Percentiles rank a stretch among this genome's conserved stretches.
phyloP scores from a whole-genome alignment of 1,139 yeast genomes.

The Yamadazyma pseudoaaseri region DNA sequence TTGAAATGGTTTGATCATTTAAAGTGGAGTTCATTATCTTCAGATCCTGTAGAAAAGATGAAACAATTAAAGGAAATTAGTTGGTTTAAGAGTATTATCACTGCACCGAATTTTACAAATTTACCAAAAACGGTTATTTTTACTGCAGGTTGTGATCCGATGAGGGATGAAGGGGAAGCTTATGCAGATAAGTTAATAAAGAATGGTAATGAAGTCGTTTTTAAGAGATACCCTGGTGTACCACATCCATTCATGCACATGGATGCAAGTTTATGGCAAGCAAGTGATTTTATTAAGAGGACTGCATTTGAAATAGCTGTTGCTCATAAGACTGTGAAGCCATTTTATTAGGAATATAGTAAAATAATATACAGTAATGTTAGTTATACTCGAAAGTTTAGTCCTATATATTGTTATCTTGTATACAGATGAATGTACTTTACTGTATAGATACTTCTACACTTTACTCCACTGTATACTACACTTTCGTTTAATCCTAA shows the following conservation, averaged over 20 bases:
- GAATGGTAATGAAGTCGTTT: slow-evolving; percentile 34
- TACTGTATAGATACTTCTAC: no score
- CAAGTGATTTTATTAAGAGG: slow-evolving; percentile 16
- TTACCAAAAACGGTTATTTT: slow-evolving; percentile 43
- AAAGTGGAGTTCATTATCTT: slow-evolving; percentile 21
- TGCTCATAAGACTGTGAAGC: slow-evolving; percentile 15
- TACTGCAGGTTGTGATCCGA: slow-evolving; percentile 48
- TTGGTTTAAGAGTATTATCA: slow-evolving; percentile 34
- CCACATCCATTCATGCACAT: slow-evolving; percentile 51
- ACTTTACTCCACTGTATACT: no score
- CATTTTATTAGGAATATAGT: slow-evolving; percentile 6
- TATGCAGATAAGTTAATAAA: slow-evolving; percentile 36
- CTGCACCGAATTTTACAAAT: slow-evolving; percentile 43
- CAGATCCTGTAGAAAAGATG: slow-evolving; percentile 39
- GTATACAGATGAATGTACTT: no score
- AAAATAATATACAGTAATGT: no score
- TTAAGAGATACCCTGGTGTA: slow-evolving; percentile 42
- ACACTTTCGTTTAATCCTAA: no score
- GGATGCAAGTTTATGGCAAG: slow-evolving; percentile 42
- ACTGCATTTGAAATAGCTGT: slow-evolving; percentile 18
- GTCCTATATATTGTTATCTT: no score
- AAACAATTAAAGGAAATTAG: slow-evolving; percentile 38
- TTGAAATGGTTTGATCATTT: slow-evolving; percentile 25
- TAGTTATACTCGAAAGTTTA: no score
- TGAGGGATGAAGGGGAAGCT: slow-evolving; percentile 44